These are phyloP conservation scores for Aspergillus sp. DNA, from an alignment of 2,329 filamentous ascomycete genomes.

Conservation along the genomic window DNA sequence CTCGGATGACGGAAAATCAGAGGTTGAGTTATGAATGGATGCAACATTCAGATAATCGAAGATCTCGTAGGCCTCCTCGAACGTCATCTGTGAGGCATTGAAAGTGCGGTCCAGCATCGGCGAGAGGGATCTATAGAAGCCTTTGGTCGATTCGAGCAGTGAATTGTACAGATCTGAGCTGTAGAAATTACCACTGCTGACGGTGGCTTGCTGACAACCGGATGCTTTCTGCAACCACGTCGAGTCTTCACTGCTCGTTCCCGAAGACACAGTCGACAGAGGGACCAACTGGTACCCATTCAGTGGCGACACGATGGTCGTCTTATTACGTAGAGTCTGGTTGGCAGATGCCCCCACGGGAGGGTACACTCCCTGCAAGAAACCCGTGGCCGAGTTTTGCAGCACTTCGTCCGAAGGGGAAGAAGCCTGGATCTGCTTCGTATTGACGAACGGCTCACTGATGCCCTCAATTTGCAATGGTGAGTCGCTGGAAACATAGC, in stretches of 20 bases:
- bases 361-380: conserved; percentile 81
- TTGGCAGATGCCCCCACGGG: conserved; percentile 53
- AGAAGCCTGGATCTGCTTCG: conserved; percentile 62
- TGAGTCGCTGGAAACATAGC: conserved; percentile 60
- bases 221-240: conserved; percentile 53
- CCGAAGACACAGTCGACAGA: conserved; percentile 53
- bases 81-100: conserved; percentile 41
- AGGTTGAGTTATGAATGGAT: conserved; percentile 51
- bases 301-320: conserved; percentile 57
- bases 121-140: conserved; percentile 47
- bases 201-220: conserved; percentile 47
- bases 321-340: conserved; percentile 64
- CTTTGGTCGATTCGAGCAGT: conserved; percentile 41
- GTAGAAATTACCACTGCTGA: conserved; percentile 55
- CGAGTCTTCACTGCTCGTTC: conserved; percentile 51
- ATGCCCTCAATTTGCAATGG: conserved; percentile 57
- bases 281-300: conserved; percentile 79
- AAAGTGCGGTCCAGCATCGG: conserved; percentile 49
- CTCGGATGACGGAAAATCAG: conserved; percentile 49
- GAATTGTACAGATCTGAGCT: conserved; percentile 42
- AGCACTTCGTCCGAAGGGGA: conserved; percentile 69
- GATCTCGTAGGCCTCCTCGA: conserved; percentile 59
- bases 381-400: conserved; percentile 69
- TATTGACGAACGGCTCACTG: conserved; percentile 56
- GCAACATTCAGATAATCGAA: conserved; percentile 58